A percentile compares a stretch with the other conserved stretches of the same genome.
phyloP scores from a whole-genome alignment of 805 yeast genomes.

The Metschnikowia noctiluminum region DNA sequence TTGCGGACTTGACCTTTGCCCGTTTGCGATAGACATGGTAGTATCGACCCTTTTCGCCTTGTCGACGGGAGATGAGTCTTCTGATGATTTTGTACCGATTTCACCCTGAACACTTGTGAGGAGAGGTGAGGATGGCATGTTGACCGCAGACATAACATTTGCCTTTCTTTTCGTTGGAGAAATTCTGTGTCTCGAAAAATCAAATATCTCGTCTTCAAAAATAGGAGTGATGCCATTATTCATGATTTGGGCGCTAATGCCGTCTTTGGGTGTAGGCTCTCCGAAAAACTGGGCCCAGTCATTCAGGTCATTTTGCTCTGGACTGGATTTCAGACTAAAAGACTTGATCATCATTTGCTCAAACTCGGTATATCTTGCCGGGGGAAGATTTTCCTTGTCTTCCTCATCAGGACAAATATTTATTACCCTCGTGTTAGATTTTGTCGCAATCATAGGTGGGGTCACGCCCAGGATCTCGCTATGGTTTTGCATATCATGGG shows the following conservation, averaged over 20 bases:
- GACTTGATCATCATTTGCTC: constrained; percentile 26
- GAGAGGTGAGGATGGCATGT: constrained; percentile 43
- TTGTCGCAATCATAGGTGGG: constrained; percentile 53
- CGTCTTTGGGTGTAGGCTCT: constrained; percentile 40
- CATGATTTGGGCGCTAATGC: constrained; percentile 5
- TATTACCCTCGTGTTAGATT: constrained; percentile 51
- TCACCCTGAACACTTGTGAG: constrained; percentile 18
- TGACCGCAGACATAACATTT: constrained; percentile 24
- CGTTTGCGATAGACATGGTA: constrained; percentile 21
- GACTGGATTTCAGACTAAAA: constrained; percentile 33
- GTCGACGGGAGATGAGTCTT: constrained; percentile 30
- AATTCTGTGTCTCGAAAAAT: constrained; percentile 28
- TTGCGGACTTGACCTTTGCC: constrained; percentile 18
- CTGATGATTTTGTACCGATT: constrained; percentile 12
- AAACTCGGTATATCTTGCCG: constrained; percentile 18
- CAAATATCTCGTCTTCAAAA: constrained; percentile 28
- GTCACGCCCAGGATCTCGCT: constrained; percentile 26
- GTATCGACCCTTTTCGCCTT: constrained; percentile 37
- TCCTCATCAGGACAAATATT: constrained; percentile 43
- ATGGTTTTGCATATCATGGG: constrained; percentile 16
- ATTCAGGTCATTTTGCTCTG: constrained; percentile 30
- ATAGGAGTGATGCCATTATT: constrained; percentile 18
- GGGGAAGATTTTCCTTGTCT: constrained; percentile 28
- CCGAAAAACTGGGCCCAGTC: constrained; percentile 47
- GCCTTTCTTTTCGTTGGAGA: constrained; percentile 23